Percentiles rank a stretch among this genome's conserved stretches.
Conservation (phyloP, 2,329 filamentous ascomycete genomes). For the Trichoderma sp. region DNA sequence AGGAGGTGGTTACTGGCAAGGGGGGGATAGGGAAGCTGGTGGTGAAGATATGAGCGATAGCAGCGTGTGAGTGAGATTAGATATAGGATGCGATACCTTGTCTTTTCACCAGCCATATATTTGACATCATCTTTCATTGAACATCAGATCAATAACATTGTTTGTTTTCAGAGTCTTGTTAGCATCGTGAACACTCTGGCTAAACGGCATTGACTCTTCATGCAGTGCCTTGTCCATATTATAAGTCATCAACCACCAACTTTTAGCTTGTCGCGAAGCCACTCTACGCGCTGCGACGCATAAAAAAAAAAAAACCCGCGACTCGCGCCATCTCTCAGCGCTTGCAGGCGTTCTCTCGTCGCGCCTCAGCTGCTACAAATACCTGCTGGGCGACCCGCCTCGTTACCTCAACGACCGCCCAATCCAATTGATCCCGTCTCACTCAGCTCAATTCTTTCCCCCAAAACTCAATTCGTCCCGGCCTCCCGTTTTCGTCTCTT, state of each 20-base stretch:
- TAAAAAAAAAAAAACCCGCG: slow-evolving; percentile 12
- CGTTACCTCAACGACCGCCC: slow-evolving; percentile 13
- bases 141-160: background rate
- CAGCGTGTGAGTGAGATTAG: no score
- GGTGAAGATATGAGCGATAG: slow-evolving; percentile 22
- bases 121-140: background rate
- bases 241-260: background rate
- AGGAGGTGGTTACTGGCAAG: slow-evolving; percentile 33
- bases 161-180: background rate
- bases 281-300: slow-evolving; percentile 3
- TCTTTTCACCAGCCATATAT: background rate
- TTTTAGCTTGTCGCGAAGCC: background rate
- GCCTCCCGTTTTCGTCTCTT: background rate
- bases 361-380: slow-evolving; percentile 9
- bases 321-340: background rate
- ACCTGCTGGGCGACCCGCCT: background rate
- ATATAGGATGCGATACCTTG: background rate
- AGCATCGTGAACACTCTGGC: background rate
- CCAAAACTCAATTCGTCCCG: slow-evolving; percentile 12
- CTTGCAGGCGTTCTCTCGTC: background rate
- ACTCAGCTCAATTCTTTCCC: background rate
- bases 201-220: background rate
- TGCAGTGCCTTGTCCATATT: background rate
- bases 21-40: slow-evolving; percentile 31
- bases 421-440: background rate